phyloP scores from a whole-genome alignment of 352 stramenopile genomes.

The Phytophthora kernoviae region DNA sequence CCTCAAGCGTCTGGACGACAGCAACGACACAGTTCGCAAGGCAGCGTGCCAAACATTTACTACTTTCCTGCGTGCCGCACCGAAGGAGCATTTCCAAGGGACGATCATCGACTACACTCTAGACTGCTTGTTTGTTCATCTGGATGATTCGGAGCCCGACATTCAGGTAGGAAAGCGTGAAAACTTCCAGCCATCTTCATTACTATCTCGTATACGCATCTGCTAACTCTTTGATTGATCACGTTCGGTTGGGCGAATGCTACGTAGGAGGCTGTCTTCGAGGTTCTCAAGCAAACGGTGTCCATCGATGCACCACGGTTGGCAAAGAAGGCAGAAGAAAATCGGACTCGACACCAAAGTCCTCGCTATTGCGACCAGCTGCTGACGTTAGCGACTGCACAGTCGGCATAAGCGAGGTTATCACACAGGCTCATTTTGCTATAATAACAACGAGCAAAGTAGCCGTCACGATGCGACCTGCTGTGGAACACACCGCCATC shows the following conservation, averaged over 20 bases:
- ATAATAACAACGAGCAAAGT: conserved; percentile 2
- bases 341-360: conserved; percentile 71
- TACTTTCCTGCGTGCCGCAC: conserved; percentile 85
- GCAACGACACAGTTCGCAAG: conserved; percentile 89
- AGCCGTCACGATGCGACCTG: background rate
- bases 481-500: background rate
- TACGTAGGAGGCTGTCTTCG: conserved; percentile 63
- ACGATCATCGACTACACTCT: conserved; percentile 92
- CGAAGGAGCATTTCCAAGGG: conserved; percentile 84
- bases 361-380: conserved; percentile 79
- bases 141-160: conserved; percentile 87
- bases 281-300: conserved; percentile 72
- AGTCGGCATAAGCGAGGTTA: conserved; percentile 27
- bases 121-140: conserved; percentile 91
- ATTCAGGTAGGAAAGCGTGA: conserved; percentile 67
- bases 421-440: conserved; percentile 4
- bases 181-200: background rate
- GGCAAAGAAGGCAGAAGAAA: conserved; percentile 78
- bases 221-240: background rate
- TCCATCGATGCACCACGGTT: conserved; percentile 60
- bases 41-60: conserved; percentile 87
- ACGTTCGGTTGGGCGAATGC: conserved; percentile 12
- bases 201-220: background rate
- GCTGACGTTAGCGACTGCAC: conserved; percentile 41
- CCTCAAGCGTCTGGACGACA: conserved; percentile 93